Evolutionary conservation across 257 asterid species (phyloP).

Genomic region (Salvia splendens): DNA sequence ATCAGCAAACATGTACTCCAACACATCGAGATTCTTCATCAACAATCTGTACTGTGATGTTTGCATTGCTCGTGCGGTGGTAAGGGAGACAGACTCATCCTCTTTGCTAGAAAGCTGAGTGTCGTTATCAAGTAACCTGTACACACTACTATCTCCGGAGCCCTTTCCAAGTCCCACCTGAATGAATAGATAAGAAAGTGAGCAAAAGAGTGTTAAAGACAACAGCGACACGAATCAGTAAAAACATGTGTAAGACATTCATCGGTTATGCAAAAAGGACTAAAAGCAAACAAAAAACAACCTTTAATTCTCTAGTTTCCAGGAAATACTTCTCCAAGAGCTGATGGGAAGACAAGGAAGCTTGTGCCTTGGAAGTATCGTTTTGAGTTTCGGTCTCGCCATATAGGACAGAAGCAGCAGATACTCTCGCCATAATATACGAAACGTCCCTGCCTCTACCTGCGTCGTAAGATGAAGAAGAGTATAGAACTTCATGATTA

Average conservation of each 20-base stretch:
- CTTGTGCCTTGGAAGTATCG: conserved; percentile 49
- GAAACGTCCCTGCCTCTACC: conserved; percentile 60
- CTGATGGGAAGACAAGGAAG: conserved; percentile 48
- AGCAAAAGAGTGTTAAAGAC: conserved; percentile 19
- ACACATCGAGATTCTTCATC: conserved; percentile 64
- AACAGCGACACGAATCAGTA: neutral
- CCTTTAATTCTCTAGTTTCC: conserved; percentile 54
- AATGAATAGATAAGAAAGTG: conserved; percentile 28
- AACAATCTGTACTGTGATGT: conserved; percentile 55
- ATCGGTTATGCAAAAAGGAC: conserved; percentile 2
- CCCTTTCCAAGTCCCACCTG: conserved; percentile 47
- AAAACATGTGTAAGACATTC: neutral
- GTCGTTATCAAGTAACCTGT: conserved; percentile 35
- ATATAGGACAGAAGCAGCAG: conserved; percentile 48
- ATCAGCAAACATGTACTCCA: conserved; percentile 67
- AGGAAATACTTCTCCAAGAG: conserved; percentile 43
- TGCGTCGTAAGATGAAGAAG: conserved; percentile 29
- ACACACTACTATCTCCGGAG: conserved; percentile 35
- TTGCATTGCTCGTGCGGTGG: conserved; percentile 42
- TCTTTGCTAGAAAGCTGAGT: conserved; percentile 25
- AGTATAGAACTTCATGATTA: neutral
- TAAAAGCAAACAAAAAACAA: conserved; percentile 25
- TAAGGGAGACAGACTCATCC: conserved; percentile 34
- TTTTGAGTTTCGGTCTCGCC: conserved; percentile 50
- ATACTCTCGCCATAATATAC: conserved; percentile 44